phyloP scores from a whole-genome alignment of 306 rosid genomes.

The Hippophae tibetana region DNA sequence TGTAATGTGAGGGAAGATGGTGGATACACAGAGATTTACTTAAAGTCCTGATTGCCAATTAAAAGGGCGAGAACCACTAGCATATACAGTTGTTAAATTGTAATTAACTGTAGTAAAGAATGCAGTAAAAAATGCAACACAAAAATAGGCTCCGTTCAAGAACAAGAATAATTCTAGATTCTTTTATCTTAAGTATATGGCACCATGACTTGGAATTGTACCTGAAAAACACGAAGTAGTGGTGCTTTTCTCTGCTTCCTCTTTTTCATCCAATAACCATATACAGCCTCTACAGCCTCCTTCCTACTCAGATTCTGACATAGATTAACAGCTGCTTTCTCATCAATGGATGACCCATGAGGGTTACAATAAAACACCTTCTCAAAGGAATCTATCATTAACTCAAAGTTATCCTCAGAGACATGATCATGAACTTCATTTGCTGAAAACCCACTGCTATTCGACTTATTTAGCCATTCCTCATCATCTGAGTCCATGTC shows the following conservation, averaged over 20 bases:
- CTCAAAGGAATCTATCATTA: conserved; percentile 61
- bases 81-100: no score
- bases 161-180: not conserved
- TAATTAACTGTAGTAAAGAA: no score
- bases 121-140: not conserved
- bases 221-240: conserved; percentile 64
- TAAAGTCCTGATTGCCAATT: no score
- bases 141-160: not conserved
- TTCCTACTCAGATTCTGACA: conserved; percentile 37
- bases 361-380: conserved; percentile 42
- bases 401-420: conserved; percentile 52
- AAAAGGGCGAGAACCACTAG: no score
- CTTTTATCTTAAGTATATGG: conserved; percentile 8
- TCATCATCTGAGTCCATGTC: conserved; percentile 92
- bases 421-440: conserved; percentile 28
- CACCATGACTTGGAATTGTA: conserved; percentile 17
- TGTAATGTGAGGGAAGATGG: no score
- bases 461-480: conserved; percentile 49
- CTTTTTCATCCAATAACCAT: conserved; percentile 54
- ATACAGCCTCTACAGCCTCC: conserved; percentile 44
- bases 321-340: conserved; percentile 28
- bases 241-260: conserved; percentile 42
- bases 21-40: no score
- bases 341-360: conserved; percentile 30
- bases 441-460: conserved; percentile 16